Base-by-base conservation (phyloP, 805 yeast species). In the Kuraishia cidri region DNA sequence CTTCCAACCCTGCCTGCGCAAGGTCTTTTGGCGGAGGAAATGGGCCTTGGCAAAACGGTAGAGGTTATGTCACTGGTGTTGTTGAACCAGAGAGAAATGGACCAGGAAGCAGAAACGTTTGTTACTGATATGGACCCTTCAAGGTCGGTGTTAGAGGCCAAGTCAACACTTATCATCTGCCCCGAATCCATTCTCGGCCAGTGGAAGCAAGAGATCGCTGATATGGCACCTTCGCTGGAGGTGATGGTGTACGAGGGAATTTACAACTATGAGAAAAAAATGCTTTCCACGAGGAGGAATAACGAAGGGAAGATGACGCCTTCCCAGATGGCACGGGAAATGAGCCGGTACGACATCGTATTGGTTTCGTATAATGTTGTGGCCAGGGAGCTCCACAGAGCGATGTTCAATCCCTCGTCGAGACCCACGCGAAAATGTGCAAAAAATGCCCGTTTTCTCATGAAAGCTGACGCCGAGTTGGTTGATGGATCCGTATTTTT, bases 41-140 rank as follows among this genome's bases (percentile, higher is more conserved):
- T 92, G 98, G 98, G 98, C 0, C 65, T 92, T 6, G 98, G 98
- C 0, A 92, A 92, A 48, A 90, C 98, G 0, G 76, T 92, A 4
- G 98, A 92, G 50, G 63, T 87, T 10, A 62, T 84, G 2, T 64
- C 94, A 0, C 57, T 90, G 25, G 56, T 81, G 0, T 48, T 75
- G 2, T 47, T 77, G 31, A 80, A 92, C 50, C 75, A 62, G 21
- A 56, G 96, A 11, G 64, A 67, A 0, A 3, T 36, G 14, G 10
- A 27, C 1, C 41, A 47, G 4, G n/a, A n/a, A n/a, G n/a, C n/a
- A n/a, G n/a, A n/a, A n/a, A n/a, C n/a, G n/a, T n/a, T n/a, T n/a
- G n/a, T n/a, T n/a, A n/a, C n/a, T n/a, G n/a, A n/a, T n/a, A n/a
- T n/a, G n/a, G n/a, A n/a, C n/a, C n/a, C n/a, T n/a, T n/a, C n/a